Evolutionary conservation across 441 rosid genomes (phyloP), one percentile per base, ranked within the genome.

Genomic region (Gossypium gossypioides): DNA sequence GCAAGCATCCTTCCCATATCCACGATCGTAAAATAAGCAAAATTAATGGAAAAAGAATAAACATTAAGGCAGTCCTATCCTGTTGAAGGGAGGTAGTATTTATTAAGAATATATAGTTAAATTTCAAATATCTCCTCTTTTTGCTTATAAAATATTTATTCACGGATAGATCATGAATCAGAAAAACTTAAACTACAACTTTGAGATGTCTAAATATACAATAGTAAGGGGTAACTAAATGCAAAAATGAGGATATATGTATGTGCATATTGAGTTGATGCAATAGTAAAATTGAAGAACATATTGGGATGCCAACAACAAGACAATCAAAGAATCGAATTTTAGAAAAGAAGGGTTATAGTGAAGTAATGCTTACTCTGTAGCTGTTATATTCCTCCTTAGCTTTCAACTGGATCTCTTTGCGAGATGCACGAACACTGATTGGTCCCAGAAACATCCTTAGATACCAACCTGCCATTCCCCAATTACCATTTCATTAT

Each of bases 371-470:
- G 81, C 89, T 9, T 68, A 89, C 95, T 82, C 98, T 86, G 82
- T 89, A 95, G 76, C 91, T 85, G 81, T 92, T 95, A 84, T 95
- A 95, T 81, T 95, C 99, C 82, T 95, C 99, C 85, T 95, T 95
- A 73, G 92, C 98, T 86, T 95, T 95, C 82, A 91, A 84, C 64
- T 89, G 98, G 52, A 95, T 86, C 54, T 92, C 99, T 81, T 92
- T 92, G 40, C 87, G 87, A 66, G 87, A 75, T 68, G 97, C 99
- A 22, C 92, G 88, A 52, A 95, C 99, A 82, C 91, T 95, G 60
- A 95, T 86, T 72, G 99, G 98, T 21, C 99, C 98, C 79, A 95
- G 59, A 80, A 95, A 92, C 97, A 88, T 89, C 76, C 80, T 88
- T 8, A 95, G 86, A 75, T 92, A 89, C 22, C 86, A 74, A 58